Evolutionary conservation across 164 flowering plant species (phyloP), one percentile per base, ranked within the genome.

Genomic region (Platanus orientalis): DNA sequence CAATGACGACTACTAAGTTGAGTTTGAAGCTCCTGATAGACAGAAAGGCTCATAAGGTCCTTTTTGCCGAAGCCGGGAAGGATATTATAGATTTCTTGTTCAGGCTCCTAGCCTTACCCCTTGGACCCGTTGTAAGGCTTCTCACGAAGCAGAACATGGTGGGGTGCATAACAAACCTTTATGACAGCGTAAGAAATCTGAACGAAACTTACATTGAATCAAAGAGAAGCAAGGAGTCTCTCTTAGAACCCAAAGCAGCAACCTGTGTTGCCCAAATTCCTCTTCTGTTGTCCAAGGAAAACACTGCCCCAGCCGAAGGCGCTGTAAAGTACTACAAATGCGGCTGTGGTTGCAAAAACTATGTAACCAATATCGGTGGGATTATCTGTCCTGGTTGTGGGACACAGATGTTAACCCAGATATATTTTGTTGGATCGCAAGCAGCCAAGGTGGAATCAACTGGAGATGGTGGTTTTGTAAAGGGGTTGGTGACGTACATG

Each of bases 171-270:
- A 54, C 63, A 1, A 20, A 44, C 20, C 58, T 32, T 9, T 32
- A 32, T 9, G 9, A 32, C 9, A 32, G 36, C 9, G 9, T 32
- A 32, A 9, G 9, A 9, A 32, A 32, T 9, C 36, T 32, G 9
- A 32, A 9, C 9, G 36, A 32, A 32, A 9, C 36, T 9, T 32
- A 4, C 9, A 9, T 32, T 4, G 9, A 4, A 32, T 32, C 36
- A 32, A 4, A 4, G 6, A 4, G 50, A 20, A 25, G 29, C 25
- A 70, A 60, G 57, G 50, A 44, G 7, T 4, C 23, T 23, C 49
- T 74, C 4, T 34, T 73, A 16, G 70, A 61, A 6, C 74, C 74
- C 20, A 47, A 34, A 10, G 25, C 49, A 0, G 23, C 53, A 2
- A 7, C 21, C 19, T 16, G n/a, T 17, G 39, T 26, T 2, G 3